Evolutionary conservation across 345 rosid genomes (phyloP).

Genomic region (Hibiscus tridactylites): DNA sequence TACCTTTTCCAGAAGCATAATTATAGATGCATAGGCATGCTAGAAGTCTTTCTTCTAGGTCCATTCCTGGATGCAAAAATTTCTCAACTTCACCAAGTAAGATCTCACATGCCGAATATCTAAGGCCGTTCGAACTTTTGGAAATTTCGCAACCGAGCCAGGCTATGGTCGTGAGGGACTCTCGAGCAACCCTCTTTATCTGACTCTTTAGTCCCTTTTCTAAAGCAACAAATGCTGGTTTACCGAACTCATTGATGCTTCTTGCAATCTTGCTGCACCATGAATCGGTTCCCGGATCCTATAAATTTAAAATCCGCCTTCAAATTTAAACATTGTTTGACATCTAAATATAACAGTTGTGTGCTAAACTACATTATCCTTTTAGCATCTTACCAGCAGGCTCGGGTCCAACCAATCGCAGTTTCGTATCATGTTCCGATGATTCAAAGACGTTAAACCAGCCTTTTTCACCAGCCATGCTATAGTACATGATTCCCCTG

Average conservation of each 20-base stretch:
- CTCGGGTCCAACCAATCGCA: constrained; percentile 66
- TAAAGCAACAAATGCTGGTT: constrained; percentile 45
- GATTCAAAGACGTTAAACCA: constrained; percentile 50
- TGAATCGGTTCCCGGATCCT: constrained; percentile 62
- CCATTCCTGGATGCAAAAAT: constrained; percentile 74
- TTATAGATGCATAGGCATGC: constrained; percentile 84
- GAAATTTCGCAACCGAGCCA: constrained; percentile 77
- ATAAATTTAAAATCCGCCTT: constrained; percentile 9
- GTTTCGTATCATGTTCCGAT: constrained; percentile 70
- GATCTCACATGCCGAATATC: constrained; percentile 57
- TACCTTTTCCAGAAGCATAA: constrained; percentile 85
- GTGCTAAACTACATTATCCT: background rate
- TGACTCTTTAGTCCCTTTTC: constrained; percentile 59
- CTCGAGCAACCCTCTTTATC: constrained; percentile 45
- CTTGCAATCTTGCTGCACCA: constrained; percentile 73
- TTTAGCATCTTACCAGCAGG: constrained; percentile 42
- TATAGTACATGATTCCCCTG: constrained; percentile 74
- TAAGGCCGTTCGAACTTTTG: constrained; percentile 42
- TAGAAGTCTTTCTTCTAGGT: constrained; percentile 76
- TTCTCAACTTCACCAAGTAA: constrained; percentile 58
- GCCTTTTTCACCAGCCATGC: constrained; percentile 87
- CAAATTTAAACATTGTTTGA: background rate
- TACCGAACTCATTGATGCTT: constrained; percentile 39
- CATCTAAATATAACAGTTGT: background rate
- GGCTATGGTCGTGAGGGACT: constrained; percentile 52